A percentile compares a stretch with the other conserved stretches of the same genome.
phyloP scores from a whole-genome alignment of 495 filamentous ascomycete genomes.

The Aspergillus egyptiacus region DNA sequence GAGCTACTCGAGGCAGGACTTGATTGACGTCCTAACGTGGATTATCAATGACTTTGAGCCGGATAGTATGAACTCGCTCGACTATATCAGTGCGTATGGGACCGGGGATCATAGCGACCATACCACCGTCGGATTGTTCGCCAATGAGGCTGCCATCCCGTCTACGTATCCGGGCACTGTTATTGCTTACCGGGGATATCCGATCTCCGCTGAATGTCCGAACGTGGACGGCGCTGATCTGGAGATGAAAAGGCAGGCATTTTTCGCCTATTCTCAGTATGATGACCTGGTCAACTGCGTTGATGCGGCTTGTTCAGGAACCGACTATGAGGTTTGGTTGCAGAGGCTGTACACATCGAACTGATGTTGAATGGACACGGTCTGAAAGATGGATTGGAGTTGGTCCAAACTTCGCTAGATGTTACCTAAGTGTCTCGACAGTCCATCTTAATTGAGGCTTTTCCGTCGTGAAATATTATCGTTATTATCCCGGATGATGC shows the following conservation, averaged over 20 bases:
- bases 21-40: constrained; percentile 3
- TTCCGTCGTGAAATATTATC: too few relatives aligned
- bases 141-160: neutral
- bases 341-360: constrained; percentile 5
- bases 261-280: constrained; percentile 7
- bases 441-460: too few relatives aligned
- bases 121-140: constrained; percentile 11
- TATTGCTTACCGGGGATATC: constrained; percentile 17
- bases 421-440: too few relatives aligned
- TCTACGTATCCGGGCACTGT: neutral
- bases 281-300: constrained; percentile 5
- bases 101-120: constrained; percentile 20
- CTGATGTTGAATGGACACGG: too few relatives aligned
- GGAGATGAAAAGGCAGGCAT: constrained; percentile 1
- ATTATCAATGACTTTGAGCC: constrained; percentile 13
- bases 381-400: too few relatives aligned
- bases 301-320: constrained; percentile 3
- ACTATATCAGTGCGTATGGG: constrained; percentile 9
- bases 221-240: constrained; percentile 7
- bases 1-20: constrained; percentile 9
- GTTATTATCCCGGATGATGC: too few relatives aligned
- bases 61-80: constrained; percentile 13
- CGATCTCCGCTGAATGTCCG: neutral
- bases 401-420: too few relatives aligned
- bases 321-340: constrained; percentile 9